A percentile compares a stretch with the other conserved stretches of the same genome.
Evolutionary conservation across 208 protist species (phyloP).

Genomic region (Endotrypanum monterogeii): DNA sequence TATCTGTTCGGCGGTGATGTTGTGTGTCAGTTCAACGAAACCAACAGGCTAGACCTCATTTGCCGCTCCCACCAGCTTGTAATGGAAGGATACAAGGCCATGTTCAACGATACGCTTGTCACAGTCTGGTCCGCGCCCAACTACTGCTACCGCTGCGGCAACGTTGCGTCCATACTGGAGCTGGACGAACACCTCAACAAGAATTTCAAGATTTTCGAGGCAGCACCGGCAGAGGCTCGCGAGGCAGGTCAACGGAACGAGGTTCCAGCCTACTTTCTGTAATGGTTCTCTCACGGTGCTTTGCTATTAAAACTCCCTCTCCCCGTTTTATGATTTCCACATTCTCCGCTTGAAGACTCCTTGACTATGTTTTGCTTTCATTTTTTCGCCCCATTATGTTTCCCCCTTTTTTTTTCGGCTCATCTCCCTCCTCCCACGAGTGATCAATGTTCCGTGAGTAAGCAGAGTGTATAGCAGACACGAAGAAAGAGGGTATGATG

Average conservation of each 20-base stretch:
- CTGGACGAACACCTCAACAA: constrained; percentile 97
- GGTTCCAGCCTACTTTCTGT: constrained; percentile 85
- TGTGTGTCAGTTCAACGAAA: constrained; percentile 93
- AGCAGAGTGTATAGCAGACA: neutral
- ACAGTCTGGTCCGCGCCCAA: constrained; percentile 97
- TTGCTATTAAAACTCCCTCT: constrained; percentile 1
- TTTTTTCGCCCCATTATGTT: neutral
- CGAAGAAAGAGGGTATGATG: neutral
- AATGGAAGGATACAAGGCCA: constrained; percentile 95
- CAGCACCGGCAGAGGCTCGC: constrained; percentile 94
- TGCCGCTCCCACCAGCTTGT: constrained; percentile 96
- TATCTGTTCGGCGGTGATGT: constrained; percentile 99
- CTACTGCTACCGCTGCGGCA: constrained; percentile 98
- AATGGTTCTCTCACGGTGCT: constrained; percentile 3
- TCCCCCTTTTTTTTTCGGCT: neutral
- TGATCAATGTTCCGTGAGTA: neutral
- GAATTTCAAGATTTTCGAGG: constrained; percentile 99
- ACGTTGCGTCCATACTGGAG: constrained; percentile 98
- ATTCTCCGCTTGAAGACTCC: neutral
- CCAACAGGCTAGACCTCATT: constrained; percentile 95
- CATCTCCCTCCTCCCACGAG: neutral
- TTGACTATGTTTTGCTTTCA: neutral
- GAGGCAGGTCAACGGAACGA: constrained; percentile 67
- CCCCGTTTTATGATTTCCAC: neutral
- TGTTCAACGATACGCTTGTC: constrained; percentile 94